These are phyloP conservation scores for Annulohypoxylon truncatum DNA, from an alignment of 2,329 filamentous ascomycete species.

Conservation along the genomic window DNA sequence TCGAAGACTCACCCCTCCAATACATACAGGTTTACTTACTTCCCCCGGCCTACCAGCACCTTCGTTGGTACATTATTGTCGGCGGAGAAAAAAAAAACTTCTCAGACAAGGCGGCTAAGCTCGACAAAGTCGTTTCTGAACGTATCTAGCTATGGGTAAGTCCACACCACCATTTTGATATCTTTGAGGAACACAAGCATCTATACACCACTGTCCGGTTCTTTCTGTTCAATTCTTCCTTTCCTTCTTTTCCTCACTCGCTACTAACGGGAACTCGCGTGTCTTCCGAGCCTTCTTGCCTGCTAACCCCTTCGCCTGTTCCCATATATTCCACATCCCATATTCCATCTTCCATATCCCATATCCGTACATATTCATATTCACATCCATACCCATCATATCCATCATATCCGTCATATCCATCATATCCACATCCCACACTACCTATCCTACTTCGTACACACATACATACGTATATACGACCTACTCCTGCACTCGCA, in stretches of 20 bases:
- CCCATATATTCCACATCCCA: neutral
- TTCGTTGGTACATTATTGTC: slow-evolving; percentile 43
- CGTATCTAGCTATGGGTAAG: slow-evolving; percentile 48
- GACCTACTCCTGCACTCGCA: slow-evolving; percentile 44
- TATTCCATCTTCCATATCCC: slow-evolving; percentile 3
- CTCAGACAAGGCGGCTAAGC: slow-evolving; percentile 45
- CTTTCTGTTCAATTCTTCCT: neutral
- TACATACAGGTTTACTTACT: slow-evolving; percentile 48
- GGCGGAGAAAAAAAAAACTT: slow-evolving; percentile 44
- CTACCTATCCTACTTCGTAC: slow-evolving; percentile 36
- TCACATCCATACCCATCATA: neutral
- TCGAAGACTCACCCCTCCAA: slow-evolving; percentile 48
- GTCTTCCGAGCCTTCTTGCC: slow-evolving; percentile 19
- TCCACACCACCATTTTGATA: slow-evolving; percentile 41
- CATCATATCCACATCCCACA: slow-evolving; percentile 28
- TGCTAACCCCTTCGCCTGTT: slow-evolving; percentile 14
- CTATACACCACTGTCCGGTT: slow-evolving; percentile 28
- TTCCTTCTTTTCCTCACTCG: slow-evolving; percentile 11
- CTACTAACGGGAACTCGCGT: slow-evolving; percentile 24
- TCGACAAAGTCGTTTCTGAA: slow-evolving; percentile 44
- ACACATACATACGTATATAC: slow-evolving; percentile 41
- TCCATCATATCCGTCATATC: neutral
- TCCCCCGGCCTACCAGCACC: slow-evolving; percentile 38
- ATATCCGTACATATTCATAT: slow-evolving; percentile 26
- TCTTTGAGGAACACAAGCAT: slow-evolving; percentile 35